These are phyloP conservation scores for Mucor racemosus DNA, from an alignment of 371 early-diverging fungal genomes.

Conservation along the genomic window DNA sequence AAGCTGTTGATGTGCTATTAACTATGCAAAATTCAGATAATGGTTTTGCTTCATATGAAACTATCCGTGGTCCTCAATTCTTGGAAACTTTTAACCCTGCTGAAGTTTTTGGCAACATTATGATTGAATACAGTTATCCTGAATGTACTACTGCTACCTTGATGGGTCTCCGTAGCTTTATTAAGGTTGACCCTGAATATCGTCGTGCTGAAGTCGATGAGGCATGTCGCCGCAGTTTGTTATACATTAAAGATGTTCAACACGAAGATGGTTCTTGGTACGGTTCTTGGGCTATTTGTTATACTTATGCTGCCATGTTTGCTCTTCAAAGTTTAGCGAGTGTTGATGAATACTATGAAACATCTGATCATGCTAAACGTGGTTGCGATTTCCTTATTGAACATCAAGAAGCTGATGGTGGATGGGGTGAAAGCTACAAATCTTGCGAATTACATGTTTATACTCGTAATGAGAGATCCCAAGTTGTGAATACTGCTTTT, in stretches of 20 bases:
- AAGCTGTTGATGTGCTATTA: constrained; percentile 90
- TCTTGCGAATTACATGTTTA: constrained; percentile 78
- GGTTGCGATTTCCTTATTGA: constrained; percentile 87
- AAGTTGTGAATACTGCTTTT: constrained; percentile 94
- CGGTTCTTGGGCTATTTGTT: constrained; percentile 97
- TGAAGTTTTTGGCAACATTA: constrained; percentile 95
- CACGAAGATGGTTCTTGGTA: constrained; percentile 91
- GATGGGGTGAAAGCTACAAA: constrained; percentile 97
- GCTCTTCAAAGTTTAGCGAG: constrained; percentile 87
- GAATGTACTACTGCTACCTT: constrained; percentile 96
- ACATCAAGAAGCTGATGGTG: constrained; percentile 91
- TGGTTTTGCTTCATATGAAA: constrained; percentile 94
- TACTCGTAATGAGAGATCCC: constrained; percentile 69
- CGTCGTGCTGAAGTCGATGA: constrained; percentile 81
- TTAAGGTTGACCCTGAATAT: constrained; percentile 80
- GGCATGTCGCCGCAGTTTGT: constrained; percentile 65
- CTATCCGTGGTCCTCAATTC: constrained; percentile 75
- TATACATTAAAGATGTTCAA: constrained; percentile 78
- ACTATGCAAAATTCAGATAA: constrained; percentile 91
- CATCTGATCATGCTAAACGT: constrained; percentile 50
- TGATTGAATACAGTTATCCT: constrained; percentile 96
- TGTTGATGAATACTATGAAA: constrained; percentile 83
- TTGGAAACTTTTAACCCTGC: constrained; percentile 93
- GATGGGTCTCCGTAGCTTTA: constrained; percentile 82
- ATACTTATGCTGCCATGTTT: constrained; percentile 97